A percentile compares a stretch with the other conserved stretches of the same genome.
phyloP scores from a whole-genome alignment of 2,329 filamentous ascomycete species.

The Fusarium incarnatum region DNA sequence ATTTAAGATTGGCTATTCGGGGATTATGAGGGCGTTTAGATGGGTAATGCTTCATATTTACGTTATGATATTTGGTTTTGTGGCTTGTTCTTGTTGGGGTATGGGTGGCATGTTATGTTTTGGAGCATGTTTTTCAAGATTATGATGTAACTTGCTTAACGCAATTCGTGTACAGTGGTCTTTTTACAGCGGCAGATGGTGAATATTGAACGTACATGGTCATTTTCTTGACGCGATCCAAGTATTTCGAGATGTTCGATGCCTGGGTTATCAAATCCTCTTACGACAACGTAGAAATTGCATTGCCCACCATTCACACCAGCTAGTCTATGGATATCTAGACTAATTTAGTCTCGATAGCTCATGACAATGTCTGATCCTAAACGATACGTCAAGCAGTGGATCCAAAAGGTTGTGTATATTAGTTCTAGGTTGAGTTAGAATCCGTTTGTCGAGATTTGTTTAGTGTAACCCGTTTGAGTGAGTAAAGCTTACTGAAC shows the following conservation, averaged over 20 bases:
- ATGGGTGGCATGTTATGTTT: constrained; percentile 39
- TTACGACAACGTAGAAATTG: neutral
- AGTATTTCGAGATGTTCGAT: neutral
- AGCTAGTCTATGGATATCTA: neutral
- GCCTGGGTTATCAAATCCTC: neutral
- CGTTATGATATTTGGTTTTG: constrained; percentile 22
- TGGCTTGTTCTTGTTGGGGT: constrained; percentile 19
- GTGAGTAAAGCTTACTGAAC: neutral
- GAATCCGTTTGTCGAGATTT: neutral
- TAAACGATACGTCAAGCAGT: neutral
- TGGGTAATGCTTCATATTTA: constrained; percentile 16
- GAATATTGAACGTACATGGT: constrained; percentile 11
- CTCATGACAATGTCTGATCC: neutral
- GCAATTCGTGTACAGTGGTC: neutral
- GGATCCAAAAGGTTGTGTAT: neutral
- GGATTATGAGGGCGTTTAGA: constrained; percentile 39
- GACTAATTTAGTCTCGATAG: neutral
- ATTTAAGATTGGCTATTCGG: constrained; percentile 20
- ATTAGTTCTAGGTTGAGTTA: neutral
- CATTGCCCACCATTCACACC: neutral
- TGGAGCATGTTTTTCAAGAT: constrained; percentile 38
- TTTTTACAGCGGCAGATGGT: neutral
- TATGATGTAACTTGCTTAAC: constrained; percentile 27
- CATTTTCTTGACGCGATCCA: neutral
- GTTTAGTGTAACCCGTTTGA: neutral